Base-by-base conservation (phyloP, 2,329 filamentous ascomycete genomes). In the Chaetomiaceae sp. region DNA sequence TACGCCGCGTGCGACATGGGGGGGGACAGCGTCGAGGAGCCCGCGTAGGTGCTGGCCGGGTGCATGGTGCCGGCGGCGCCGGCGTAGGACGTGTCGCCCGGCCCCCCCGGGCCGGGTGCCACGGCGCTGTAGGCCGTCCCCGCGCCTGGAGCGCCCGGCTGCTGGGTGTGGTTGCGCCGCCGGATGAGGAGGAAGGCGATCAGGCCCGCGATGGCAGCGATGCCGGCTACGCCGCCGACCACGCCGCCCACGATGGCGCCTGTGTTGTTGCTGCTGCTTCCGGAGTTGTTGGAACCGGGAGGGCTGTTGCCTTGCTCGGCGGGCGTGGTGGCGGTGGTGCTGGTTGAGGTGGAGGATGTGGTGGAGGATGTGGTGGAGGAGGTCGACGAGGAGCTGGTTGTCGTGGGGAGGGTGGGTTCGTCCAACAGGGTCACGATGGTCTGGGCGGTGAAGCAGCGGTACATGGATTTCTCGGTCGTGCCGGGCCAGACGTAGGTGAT, bases 401-500 rank as follows among this genome's bases (percentile, higher is more conserved):
- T 60, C 8, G 60, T 60, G 33, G 66, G 62, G 18, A 64, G 33
- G 14, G 65, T 56, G 36, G 67, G 67, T 15, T 57, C 58, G 46
- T 66, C 60, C 3, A 65, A 52, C 55, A 70, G 58, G 9, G 60
- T 58, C 24, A 66, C 38, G 24, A 65, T 48, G 0, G 58, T 56
- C 1, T 59, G 47, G 0, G 47, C 48, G 10, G 53, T 48, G 45
- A 61, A 59, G 49, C 67, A 70, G 12, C 62, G 58, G 49, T 62
- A 67, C 65, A 68, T 67, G 44, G 58, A 64, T 17, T 60, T 60
- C 4, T 55, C 42, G 0, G 65, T 60, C 1, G 53, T 15, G 33
- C 62, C 65, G 0, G 62, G 60, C 66, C 66, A 70, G 38, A 68
- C 42, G 44, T 63, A 66, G 0, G 64, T 68, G 3, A 60, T 62